These are phyloP conservation scores for Basipetospora chlamydospora DNA, from an alignment of 2,329 filamentous ascomycete species.

Conservation along the genomic window DNA sequence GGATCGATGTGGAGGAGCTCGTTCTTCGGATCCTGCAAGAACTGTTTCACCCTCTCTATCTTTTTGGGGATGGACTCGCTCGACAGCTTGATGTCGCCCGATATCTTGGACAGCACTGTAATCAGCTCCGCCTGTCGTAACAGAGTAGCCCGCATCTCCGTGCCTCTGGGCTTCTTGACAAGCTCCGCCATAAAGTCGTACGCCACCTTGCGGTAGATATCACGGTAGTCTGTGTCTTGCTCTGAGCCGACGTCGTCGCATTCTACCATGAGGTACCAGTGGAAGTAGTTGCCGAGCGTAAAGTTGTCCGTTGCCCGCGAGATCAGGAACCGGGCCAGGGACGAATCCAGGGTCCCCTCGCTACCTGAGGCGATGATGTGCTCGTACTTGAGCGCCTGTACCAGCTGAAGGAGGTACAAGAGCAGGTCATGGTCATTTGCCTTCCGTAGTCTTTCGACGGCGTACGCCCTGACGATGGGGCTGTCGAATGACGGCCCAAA, in stretches of 20 bases:
- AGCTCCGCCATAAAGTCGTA: constrained; percentile 93
- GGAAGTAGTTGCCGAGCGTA: constrained; percentile 82
- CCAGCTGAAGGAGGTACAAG: constrained; percentile 81
- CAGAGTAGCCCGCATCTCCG: constrained; percentile 60
- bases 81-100: constrained; percentile 72
- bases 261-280: constrained; percentile 98
- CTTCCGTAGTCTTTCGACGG: constrained; percentile 80
- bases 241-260: constrained; percentile 73
- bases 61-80: constrained; percentile 67
- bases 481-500: constrained; percentile 89
- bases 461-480: constrained; percentile 75
- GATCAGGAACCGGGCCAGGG: constrained; percentile 78
- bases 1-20: constrained; percentile 73
- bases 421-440: constrained; percentile 85
- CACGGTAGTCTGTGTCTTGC: constrained; percentile 59
- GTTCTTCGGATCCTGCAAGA: constrained; percentile 77
- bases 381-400: constrained; percentile 92
- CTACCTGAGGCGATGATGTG: constrained; percentile 45
- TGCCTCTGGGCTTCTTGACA: constrained; percentile 54
- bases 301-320: constrained; percentile 78
- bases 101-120: constrained; percentile 73
- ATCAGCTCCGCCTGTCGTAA: constrained; percentile 82
- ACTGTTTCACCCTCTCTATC: constrained; percentile 70
- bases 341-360: constrained; percentile 59
- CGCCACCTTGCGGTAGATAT: constrained; percentile 82